Conservation (phyloP, 2,329 filamentous ascomycete genomes). For the Monosporascus sp. region DNA sequence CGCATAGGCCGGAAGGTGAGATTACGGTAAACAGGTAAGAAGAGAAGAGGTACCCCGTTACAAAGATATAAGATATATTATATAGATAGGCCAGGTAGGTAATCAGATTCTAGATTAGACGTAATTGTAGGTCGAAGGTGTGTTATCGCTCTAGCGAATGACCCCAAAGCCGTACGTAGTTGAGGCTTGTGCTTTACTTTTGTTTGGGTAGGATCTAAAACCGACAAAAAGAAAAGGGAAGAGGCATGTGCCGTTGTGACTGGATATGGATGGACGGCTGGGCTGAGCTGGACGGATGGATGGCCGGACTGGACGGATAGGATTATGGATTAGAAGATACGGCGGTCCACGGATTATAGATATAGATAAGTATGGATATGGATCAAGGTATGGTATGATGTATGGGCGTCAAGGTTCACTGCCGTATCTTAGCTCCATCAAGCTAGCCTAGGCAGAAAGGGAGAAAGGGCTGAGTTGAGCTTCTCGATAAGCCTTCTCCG, state of each 20-base stretch:
- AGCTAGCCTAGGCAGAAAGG: constrained; percentile 5
- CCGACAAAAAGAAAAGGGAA: not conserved
- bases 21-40: too few species aligned
- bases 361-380: not conserved
- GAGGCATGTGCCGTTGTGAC: not conserved
- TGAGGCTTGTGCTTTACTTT: not conserved
- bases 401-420: not conserved
- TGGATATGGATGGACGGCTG: not conserved
- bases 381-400: not conserved
- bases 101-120: not conserved
- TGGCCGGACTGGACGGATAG: not conserved
- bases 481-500: not conserved
- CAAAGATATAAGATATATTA: not conserved
- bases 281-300: not conserved
- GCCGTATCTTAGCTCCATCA: not conserved
- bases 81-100: not conserved
- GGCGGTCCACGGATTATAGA: too few species aligned
- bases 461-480: not conserved
- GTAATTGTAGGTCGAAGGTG: not conserved
- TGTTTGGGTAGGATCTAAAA: not conserved
- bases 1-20: too few species aligned
- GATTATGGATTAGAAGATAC: too few species aligned
- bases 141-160: not conserved
- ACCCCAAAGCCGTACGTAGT: not conserved
- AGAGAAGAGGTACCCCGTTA: not conserved